Base-by-base conservation (phyloP, 768 basidiomycete genomes). In the Clitopilus hobsonii region DNA sequence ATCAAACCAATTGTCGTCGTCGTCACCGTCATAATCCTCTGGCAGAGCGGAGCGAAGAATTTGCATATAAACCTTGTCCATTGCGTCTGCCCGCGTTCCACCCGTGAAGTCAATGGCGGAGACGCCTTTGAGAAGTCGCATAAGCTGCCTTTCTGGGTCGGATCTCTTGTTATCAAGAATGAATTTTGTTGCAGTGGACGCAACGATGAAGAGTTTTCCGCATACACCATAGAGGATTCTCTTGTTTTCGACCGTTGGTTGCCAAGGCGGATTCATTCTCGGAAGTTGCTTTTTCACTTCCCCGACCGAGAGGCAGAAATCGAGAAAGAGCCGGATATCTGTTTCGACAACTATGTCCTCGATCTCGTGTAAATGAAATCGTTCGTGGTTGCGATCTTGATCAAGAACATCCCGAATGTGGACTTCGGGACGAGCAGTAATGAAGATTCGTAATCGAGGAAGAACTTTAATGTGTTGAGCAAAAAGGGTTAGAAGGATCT, bases 341-440 rank as follows among this genome's bases (percentile, higher is more conserved):
- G 38, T 25, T 13, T 53, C 2, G 28, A 53, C 52, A 45, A 53
- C 27, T 2, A 20, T 25, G 11, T 6, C 25, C 25, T 53, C 52
- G 24, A 53, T 47, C 8, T 53, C 38, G 26, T 53, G 52, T 26
- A 53, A 47, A 24, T 45, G 38, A 29, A 53, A 53, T 25, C 38
- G 24, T 5, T 45, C 24, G n/a, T 28, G 52, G 6, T 13, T 6
- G 26, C 38, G 6, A 24, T 10, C n/a, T n/a, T n/a, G 26, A 25
- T n/a, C 18, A 28, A 20, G 29, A 25, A 27, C 13, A 20, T 45
- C 16, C 14, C 18, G 16, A 16, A 45, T 20, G 8, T 29, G 26
- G 5, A 25, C n/a, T 28, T 53, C 52, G 1, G 16, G 27, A 6
- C 18, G 52, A 5, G 38, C 20, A 18, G 38, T 20, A 11, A 45